phyloP scores from a whole-genome alignment of 1,284 basidiomycete species.

The Leccinum pachyderme region DNA sequence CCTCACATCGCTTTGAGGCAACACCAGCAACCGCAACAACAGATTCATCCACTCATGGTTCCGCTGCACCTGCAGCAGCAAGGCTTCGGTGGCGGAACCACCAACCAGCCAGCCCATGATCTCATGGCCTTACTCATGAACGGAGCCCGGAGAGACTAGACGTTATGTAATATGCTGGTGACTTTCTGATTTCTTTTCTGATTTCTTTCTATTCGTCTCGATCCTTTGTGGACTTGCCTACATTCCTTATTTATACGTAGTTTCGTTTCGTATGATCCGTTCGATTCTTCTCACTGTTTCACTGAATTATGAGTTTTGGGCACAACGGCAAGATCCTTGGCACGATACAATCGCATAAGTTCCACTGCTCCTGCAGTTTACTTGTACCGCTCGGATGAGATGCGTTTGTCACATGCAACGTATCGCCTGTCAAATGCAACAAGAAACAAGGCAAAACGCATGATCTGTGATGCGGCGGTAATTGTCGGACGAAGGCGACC shows the following conservation, averaged over 20 bases:
- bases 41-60: slow-evolving; percentile 54
- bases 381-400: slow-evolving; percentile 11
- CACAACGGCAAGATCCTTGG: slow-evolving; percentile 7
- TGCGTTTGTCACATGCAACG: slow-evolving; percentile 9
- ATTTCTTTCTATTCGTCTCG: slow-evolving; percentile 2
- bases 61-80: slow-evolving; percentile 65
- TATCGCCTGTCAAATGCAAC: slow-evolving; percentile 7
- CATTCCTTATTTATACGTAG: slow-evolving; percentile 35
- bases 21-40: slow-evolving; percentile 41
- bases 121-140: slow-evolving; percentile 80
- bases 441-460: slow-evolving; percentile 1
- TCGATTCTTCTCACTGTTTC: slow-evolving; percentile 25
- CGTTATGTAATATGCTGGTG: slow-evolving; percentile 12
- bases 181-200: slow-evolving; percentile 14
- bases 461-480: slow-evolving; percentile 13
- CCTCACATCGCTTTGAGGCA: slow-evolving; percentile 42
- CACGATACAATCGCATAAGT: slow-evolving; percentile 3
- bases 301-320: slow-evolving; percentile 31
- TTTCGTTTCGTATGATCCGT: slow-evolving; percentile 29
- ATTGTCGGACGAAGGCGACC: slow-evolving; percentile 18
- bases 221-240: slow-evolving; percentile 24
- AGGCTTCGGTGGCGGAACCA: slow-evolving; percentile 42
- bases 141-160: slow-evolving; percentile 53
- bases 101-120: slow-evolving; percentile 62
- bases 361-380: not conserved